A percentile compares a stretch with the other conserved stretches of the same genome.
phyloP scores from a whole-genome alignment of 768 basidiomycete species.

The Tulasnella sp. region DNA sequence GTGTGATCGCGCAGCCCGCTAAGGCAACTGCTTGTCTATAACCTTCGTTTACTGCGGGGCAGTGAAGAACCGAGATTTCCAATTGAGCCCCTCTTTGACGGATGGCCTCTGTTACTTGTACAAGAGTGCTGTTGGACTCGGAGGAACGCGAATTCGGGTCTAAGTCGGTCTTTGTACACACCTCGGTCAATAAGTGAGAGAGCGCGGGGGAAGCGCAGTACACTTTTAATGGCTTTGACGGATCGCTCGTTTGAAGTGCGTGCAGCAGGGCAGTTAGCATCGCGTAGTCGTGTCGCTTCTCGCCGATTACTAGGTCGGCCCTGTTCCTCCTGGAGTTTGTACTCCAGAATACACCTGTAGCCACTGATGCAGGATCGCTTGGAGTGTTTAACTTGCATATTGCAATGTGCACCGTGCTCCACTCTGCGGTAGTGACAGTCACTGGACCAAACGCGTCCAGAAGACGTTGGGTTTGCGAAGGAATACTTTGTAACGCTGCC shows the following conservation, averaged over 20 bases:
- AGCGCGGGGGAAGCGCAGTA: background rate
- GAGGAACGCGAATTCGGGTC: background rate
- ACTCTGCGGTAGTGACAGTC: background rate
- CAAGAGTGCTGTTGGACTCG: background rate
- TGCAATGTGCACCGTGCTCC: background rate
- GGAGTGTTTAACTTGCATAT: background rate
- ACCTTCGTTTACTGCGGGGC: no score
- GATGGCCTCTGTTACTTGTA: background rate
- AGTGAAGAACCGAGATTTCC: no score
- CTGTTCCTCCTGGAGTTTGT: background rate
- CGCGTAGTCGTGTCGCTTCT: background rate
- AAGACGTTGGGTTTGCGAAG: background rate
- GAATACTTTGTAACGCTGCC: background rate
- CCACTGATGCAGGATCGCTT: background rate
- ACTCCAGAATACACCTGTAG: background rate
- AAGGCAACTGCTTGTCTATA: no score
- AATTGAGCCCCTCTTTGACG: background rate
- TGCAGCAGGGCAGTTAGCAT: background rate
- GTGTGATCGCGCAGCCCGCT: no score
- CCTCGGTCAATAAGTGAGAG: background rate
- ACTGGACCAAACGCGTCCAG: background rate
- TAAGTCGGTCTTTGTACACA: no score
- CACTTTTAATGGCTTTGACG: background rate
- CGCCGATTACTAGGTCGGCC: background rate
- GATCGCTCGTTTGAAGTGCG: background rate